Percentiles rank a stretch among this genome's conserved stretches.
Conservation (phyloP, 805 yeast genomes). For the Kodamaea neixiangensis region DNA sequence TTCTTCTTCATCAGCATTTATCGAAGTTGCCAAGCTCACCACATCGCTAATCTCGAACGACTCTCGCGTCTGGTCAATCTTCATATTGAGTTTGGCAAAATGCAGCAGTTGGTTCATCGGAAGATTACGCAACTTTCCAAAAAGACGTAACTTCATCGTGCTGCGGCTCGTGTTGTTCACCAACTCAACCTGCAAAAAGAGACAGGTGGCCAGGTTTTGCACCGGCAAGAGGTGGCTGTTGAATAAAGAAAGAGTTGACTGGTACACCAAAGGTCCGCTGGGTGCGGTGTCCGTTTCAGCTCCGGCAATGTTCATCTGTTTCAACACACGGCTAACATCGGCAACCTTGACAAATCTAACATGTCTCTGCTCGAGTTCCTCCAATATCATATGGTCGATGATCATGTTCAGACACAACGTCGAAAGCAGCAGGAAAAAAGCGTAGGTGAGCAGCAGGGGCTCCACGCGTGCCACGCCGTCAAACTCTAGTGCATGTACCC, state of each 20-base stretch:
- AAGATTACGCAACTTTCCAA: constrained; percentile 29
- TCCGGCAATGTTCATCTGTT: constrained; percentile 6
- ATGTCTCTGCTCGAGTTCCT: constrained; percentile 45
- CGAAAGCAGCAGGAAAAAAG: constrained; percentile 41
- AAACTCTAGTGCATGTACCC: constrained; percentile 36
- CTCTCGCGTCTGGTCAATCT: constrained; percentile 21
- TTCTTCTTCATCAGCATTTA: constrained; percentile 20
- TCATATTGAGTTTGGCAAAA: constrained; percentile 22
- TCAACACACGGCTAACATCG: constrained; percentile 1
- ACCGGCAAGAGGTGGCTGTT: constrained; percentile 35
- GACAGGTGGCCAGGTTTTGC: constrained; percentile 32
- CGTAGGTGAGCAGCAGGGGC: constrained; percentile 27
- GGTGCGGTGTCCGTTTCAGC: constrained; percentile 8
- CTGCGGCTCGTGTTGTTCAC: constrained; percentile 15
- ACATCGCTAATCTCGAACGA: constrained; percentile 31
- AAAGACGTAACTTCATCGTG: constrained; percentile 27
- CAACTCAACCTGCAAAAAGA: constrained; percentile 34
- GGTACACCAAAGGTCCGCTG: constrained; percentile 16
- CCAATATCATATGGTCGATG: constrained; percentile 53
- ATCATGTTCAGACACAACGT: constrained; percentile 48
- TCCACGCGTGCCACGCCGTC: constrained; percentile 1
- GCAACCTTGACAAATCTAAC: constrained; percentile 28
- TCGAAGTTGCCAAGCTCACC: not conserved
- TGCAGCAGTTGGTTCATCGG: constrained; percentile 21
- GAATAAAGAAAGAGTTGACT: constrained; percentile 24